These are phyloP conservation scores for Russula sp. DNA, from an alignment of 768 basidiomycete species.

Conservation along the genomic window DNA sequence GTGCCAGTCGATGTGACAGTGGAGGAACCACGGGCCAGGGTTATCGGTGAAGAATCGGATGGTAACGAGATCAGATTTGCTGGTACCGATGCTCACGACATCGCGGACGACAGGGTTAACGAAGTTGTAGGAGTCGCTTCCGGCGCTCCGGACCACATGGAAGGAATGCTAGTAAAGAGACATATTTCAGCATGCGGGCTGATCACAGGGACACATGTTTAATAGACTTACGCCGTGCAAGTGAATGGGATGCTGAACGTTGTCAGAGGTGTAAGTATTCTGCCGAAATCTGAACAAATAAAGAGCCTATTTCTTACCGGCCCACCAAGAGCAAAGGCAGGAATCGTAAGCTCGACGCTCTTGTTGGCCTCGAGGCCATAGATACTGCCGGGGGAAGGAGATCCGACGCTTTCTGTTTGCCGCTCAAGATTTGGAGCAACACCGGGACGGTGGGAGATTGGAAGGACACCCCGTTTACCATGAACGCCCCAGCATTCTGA, in stretches of 20 bases:
- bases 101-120: constrained; percentile 48
- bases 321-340: constrained; percentile 42
- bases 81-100: constrained; percentile 37
- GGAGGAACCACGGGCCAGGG: constrained; percentile 35
- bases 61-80: constrained; percentile 20
- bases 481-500: constrained; percentile 1
- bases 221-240: constrained; percentile 20
- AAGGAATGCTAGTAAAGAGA: constrained; percentile 26
- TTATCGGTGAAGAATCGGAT: constrained; percentile 38
- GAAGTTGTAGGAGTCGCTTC: constrained; percentile 27
- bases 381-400: constrained; percentile 51
- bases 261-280: background rate
- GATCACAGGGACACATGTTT: background rate
- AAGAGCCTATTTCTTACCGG: constrained; percentile 29
- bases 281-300: background rate
- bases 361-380: constrained; percentile 48
- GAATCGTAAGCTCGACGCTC: constrained; percentile 50
- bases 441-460: constrained; percentile 48
- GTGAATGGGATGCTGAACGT: constrained; percentile 24
- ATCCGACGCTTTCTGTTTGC: constrained; percentile 45
- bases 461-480: constrained; percentile 41
- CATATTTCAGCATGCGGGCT: background rate
- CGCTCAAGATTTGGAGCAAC: constrained; percentile 58
- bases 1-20: constrained; percentile 39
- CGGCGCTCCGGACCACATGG: constrained; percentile 30